Percentiles rank a stretch among this genome's conserved stretches.
Evolutionary conservation across 495 filamentous ascomycete species (phyloP).

Genomic region (Chaetomium fimeti): DNA sequence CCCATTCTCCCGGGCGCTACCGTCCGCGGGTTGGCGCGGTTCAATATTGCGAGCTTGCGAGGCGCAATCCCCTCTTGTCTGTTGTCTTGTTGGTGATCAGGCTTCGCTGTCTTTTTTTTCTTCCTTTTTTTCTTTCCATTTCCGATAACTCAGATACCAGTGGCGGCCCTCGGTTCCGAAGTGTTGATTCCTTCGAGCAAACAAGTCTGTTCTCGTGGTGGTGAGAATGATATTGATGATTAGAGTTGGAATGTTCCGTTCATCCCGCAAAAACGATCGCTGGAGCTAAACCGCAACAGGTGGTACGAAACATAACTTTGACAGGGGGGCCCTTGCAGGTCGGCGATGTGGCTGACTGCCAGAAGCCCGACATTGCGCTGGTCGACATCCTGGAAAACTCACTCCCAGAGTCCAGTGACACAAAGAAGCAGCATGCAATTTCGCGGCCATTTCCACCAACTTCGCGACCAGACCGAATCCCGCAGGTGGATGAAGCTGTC

Average conservation of each 20-base stretch:
- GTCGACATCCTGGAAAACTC: not conserved
- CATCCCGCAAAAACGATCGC: conserved; percentile 6
- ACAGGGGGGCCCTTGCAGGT: conserved; percentile 23
- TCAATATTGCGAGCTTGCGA: not conserved
- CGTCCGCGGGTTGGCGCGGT: not conserved
- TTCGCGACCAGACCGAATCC: conserved; percentile 6
- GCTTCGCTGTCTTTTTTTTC: no score
- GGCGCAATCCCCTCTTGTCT: not conserved
- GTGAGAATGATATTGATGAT: not conserved
- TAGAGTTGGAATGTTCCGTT: conserved; percentile 4
- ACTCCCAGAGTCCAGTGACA: not conserved
- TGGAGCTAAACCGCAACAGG: conserved; percentile 13
- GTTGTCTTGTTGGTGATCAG: no score
- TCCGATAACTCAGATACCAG: no score
- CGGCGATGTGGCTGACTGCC: conserved; percentile 18
- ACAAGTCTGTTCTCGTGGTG: not conserved
- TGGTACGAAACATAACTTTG: conserved; percentile 5
- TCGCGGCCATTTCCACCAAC: not conserved
- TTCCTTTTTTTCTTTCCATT: not conserved
- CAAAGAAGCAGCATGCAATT: conserved; percentile 3
- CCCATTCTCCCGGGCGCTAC: conserved; percentile 17
- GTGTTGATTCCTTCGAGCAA: no score
- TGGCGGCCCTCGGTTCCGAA: no score
- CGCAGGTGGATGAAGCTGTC: conserved; percentile 14
- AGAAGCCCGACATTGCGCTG: conserved; percentile 11